These are phyloP conservation scores for Pichia heedii DNA, from an alignment of 805 yeast species.

Conservation along the genomic window DNA sequence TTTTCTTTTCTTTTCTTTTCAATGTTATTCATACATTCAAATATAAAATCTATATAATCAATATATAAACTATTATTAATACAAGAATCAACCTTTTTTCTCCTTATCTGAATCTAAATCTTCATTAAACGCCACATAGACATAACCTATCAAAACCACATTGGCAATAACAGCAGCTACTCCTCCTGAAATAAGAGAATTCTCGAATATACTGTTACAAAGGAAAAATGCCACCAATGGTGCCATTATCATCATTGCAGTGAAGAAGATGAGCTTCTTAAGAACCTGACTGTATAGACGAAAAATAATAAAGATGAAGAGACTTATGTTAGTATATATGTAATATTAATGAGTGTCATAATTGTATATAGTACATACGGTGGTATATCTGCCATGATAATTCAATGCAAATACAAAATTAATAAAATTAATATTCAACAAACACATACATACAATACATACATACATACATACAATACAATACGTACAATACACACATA, in stretches of 20 bases:
- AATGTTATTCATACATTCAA: neutral
- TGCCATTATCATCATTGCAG: constrained; percentile 64
- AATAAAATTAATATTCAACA: too few relatives aligned
- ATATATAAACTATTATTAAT: neutral
- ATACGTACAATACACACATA: too few relatives aligned
- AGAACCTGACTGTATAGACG: constrained; percentile 42
- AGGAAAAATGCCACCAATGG: constrained; percentile 59
- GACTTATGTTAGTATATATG: neutral
- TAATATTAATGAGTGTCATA: too few relatives aligned
- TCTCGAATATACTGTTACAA: constrained; percentile 26
- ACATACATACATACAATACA: too few relatives aligned
- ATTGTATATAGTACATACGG: constrained; percentile 23
- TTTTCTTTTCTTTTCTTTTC: neutral
- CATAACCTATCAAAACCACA: constrained; percentile 62
- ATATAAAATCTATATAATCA: neutral
- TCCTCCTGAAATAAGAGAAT: constrained; percentile 66
- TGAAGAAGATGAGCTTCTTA: constrained; percentile 60
- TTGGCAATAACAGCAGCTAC: constrained; percentile 73
- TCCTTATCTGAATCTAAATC: constrained; percentile 34
- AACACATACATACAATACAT: too few relatives aligned
- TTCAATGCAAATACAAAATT: too few relatives aligned
- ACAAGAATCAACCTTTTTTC: constrained; percentile 6
- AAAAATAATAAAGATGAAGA: neutral
- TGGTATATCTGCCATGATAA: constrained; percentile 33
- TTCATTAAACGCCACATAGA: constrained; percentile 67